Evolutionary conservation across 1,284 basidiomycete species (phyloP).

Genomic region (Abortiporus biennis): DNA sequence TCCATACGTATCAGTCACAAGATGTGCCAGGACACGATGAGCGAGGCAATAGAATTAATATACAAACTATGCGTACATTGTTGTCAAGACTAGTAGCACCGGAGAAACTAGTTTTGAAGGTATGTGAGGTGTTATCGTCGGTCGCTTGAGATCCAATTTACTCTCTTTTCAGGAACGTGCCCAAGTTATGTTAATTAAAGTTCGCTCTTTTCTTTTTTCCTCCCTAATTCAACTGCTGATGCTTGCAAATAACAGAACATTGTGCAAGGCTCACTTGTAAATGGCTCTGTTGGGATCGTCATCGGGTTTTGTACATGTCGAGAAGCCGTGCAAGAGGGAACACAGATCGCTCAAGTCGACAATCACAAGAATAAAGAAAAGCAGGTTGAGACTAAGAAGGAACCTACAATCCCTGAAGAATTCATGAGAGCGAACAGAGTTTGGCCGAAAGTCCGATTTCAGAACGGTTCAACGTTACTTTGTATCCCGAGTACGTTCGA

Average conservation of each 20-base stretch:
- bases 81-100: constrained; percentile 23
- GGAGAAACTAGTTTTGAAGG: constrained; percentile 9
- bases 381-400: neutral
- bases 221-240: no score
- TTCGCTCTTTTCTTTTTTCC: constrained; percentile 7
- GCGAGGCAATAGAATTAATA: constrained; percentile 12
- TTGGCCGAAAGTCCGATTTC: constrained; percentile 58
- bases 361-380: neutral
- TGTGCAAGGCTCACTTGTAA: constrained; percentile 53
- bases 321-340: constrained; percentile 8
- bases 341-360: neutral
- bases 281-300: constrained; percentile 84
- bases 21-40: constrained; percentile 29
- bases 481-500: constrained; percentile 52
- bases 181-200: constrained; percentile 76
- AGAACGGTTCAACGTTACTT: constrained; percentile 34
- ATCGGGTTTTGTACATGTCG: constrained; percentile 44
- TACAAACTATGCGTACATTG: constrained; percentile 15
- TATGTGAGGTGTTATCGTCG: neutral
- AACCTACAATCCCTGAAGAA: neutral
- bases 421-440: constrained; percentile 7
- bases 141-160: neutral
- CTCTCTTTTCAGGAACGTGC: constrained; percentile 35
- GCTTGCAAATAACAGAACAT: constrained; percentile 13
- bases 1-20: constrained; percentile 29